Evolutionary conservation across 2,329 filamentous ascomycete genomes (phyloP), one percentile per base, ranked within the genome.

Genomic region (Stachybotrys elegans): DNA sequence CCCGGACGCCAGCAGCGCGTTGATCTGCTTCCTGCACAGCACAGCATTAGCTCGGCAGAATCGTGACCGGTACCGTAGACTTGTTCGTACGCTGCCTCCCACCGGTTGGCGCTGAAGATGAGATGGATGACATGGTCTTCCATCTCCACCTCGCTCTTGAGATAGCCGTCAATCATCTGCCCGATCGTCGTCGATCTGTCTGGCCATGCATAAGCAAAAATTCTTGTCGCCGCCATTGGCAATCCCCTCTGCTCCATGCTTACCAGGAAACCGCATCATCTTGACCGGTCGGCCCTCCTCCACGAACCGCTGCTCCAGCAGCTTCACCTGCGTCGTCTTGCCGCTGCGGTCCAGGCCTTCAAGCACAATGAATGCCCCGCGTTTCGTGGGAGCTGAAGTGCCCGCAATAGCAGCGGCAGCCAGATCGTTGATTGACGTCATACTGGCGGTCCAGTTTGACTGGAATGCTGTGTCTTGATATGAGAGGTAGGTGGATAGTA

Each of bases 61-160:
- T n/a, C n/a, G n/a, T n/a, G n/a, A n/a, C n/a, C n/a, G n/a, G n/a
- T n/a, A n/a, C n/a, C n/a, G n/a, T n/a, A n/a, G n/a, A n/a, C n/a
- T n/a, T n/a, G n/a, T 67, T 67, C 74, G 58, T 67, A 78, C 70
- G 67, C 73, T 43, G 76, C 72, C 52, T 95, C 91, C 91, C 91
- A 95, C 39, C 91, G 78, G 62, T 96, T 96, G 9, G 91, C 89
- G 47, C 85, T 89, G 66, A 95, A 95, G 17, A 95, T 75, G 2
- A 95, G 75, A 63, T 96, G 91, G 54, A 95, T 92, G 4, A 84
- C 86, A 59, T 95, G 89, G 62, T 95, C 90, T 48, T 93, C 87
- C 63, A 91, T 80, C 46, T 87, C 77, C 20, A 78, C 72, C 44
- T 85, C 66, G 46, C 83, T 84, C 51, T 80, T 84, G 50, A 96